Base-by-base conservation (phyloP, 768 basidiomycete species). In the Polyporus arcularius region DNA sequence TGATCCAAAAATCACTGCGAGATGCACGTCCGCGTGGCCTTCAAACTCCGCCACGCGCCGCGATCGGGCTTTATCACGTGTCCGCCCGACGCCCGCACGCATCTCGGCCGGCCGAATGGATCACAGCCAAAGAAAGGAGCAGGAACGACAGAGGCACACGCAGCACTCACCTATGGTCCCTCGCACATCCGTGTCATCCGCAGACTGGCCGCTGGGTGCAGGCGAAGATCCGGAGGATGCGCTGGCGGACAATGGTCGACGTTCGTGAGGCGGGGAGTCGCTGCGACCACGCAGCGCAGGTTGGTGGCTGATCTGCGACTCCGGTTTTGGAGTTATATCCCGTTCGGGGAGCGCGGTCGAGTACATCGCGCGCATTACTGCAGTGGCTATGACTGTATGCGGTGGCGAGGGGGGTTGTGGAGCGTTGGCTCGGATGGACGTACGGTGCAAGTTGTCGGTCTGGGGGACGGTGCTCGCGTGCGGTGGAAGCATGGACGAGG, bases 31-130 rank as follows among this genome's bases (percentile, higher is more conserved):
- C 64, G 52, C 65, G 65, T 63, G 65, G 61, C 53, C 47, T 63
- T 63, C 57, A 66, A 66, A 63, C 65, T 66, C 65, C 65, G 65
- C 50, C 47, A 42, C 55, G 40, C 18, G 56, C 49, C 52, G 51
- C 60, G 50, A 26, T 26, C 21, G 21, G 21, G 21, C 1, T 26
- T 26, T 26, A 26, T 26, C 21, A 26, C 21, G 21, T 26, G 21
- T 26, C 21, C 21, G 21, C 2, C 21, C 21, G 21, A 26, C 35
- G 11, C 35, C 7, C 35, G 35, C 11, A 11, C 1, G 35, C 35
- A 35, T 35, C 35, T 35, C 35, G 35, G 35, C 35, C 35, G 6
- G 35, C 35, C 35, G 35, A 6, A 35, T 6, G 6, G 35, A 7
- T 7, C 35, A 35, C 35, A 35, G 11, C 35, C 35, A 11, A 35